Evolutionary conservation across 164 flowering plant species (phyloP), one percentile per base, ranked within the genome.

Genomic region (Echeveria elegans): DNA sequence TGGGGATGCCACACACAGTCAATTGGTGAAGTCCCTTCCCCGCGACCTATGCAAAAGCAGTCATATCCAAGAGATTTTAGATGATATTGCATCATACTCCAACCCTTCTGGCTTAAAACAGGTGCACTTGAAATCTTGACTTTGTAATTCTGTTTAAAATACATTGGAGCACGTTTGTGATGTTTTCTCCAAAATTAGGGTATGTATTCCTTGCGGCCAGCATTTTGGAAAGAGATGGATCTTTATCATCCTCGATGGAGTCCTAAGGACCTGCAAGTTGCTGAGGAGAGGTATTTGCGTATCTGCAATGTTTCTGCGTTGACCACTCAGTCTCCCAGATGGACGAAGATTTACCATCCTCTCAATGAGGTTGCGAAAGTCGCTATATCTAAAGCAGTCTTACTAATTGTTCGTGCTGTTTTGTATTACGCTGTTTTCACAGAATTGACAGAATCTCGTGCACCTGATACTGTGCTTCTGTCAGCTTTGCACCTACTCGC

Each of bases 1-100:
- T 72, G 96, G 96, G 70, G 91, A 95, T 80, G 86, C 91, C 66
- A 92, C 99, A 73, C 99, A 72, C 72, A 95, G 99, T 75, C 91
- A 90, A 74, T 69, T 95, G 64, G 81, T 88, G 60, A 88, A 88
- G 71, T 83, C 88, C 69, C 90, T 95, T 43, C 97, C 99, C 34
- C 84, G 74, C 59, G 97, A 86, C 62, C 92, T 92, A 67, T 83
- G 96, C 18, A 88, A 92, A 72, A 72, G 68, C 71, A 77, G 75
- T 63, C 77, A 83, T 69, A 82, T 95, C 64, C 94, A 85, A 74
- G 80, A 83, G 58, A 77, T 80, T 69, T 83, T 95, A 80, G 89
- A 88, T 71, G 60, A 66, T 3, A 66, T 92, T 77, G 97, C 97
- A 40, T 71, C 70, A 32, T 95, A 92, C 76, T 81, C 96, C 18